Base-by-base conservation (phyloP, 2,329 filamentous ascomycete species). In the Penicillium griseofulvum region DNA sequence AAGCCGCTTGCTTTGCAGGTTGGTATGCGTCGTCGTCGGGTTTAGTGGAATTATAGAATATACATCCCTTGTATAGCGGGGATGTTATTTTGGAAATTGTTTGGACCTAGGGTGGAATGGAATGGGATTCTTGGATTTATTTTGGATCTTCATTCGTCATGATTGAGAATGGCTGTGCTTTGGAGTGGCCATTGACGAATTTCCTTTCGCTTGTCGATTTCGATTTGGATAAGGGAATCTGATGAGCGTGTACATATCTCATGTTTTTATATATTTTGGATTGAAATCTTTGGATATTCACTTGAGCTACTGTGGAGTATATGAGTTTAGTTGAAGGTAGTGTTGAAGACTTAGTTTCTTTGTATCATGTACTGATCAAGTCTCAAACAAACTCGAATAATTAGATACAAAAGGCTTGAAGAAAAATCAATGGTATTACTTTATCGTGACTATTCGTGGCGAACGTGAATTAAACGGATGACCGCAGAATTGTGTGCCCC, bases 1-100 rank as follows among this genome's bases (percentile, higher is more conserved):
- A 95, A 95, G 78, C 90, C 90, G 0, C 60, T 93, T 38, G 86
- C 79, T 2, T 74, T 91, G 69, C 75, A 86, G 48, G 85, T 91
- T 49, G 87, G 83, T 6, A 76, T 90, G 67, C 81, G 76, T 69
- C 78, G 76, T 69, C 59, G 68, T 5, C 51, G 37, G 12, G 48
- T 50, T 38, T 54, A 28, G 26, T 28, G 29, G 33, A 6, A 16
- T n/a, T n/a, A 29, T 39, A 29, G 12, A 29, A 24, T 24, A 12
- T 22, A 29, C 9, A 22, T 8, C 14, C n/a, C 17, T 16, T n/a
- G 16, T 29, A 10, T 16, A 31, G 8, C 12, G 16, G 43, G 17
- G 17, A 8, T 39, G 16, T 39, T 39, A 7, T 8, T 45, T 1
- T 28, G 19, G 16, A 22, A 41, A 42, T 49, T 33, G 45, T 29